phyloP scores from a whole-genome alignment of 495 filamentous ascomycete species.

The Sabuloglossum arenarium region DNA sequence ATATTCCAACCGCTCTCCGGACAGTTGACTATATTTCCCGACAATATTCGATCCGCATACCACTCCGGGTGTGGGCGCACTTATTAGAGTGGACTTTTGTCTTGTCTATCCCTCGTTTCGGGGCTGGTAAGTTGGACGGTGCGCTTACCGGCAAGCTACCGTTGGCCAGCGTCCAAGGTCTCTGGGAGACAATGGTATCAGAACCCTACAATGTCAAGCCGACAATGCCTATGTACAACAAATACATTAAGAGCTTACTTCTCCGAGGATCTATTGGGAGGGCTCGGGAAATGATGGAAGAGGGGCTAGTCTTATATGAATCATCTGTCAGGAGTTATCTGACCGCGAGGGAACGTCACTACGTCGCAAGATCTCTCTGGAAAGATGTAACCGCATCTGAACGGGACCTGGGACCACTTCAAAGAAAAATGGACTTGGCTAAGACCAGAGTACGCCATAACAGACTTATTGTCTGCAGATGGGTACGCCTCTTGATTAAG shows the following conservation, averaged over 20 bases:
- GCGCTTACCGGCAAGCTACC: slow-evolving; percentile 19
- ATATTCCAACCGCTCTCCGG: slow-evolving; percentile 26
- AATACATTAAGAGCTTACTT: slow-evolving; percentile 24
- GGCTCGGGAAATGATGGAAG: slow-evolving; percentile 14
- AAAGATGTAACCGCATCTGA: not conserved
- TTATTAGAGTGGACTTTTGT: slow-evolving; percentile 40
- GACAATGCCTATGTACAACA: slow-evolving; percentile 30
- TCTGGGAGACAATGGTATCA: slow-evolving; percentile 34
- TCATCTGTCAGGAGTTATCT: not conserved
- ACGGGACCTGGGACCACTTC: not conserved
- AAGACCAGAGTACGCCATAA: slow-evolving; percentile 13
- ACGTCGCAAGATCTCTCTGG: not conserved
- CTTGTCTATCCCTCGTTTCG: slow-evolving; percentile 17
- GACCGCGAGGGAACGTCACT: not conserved
- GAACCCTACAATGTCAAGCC: slow-evolving; percentile 35
- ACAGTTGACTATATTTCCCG: slow-evolving; percentile 30
- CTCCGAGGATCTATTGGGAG: slow-evolving; percentile 9
- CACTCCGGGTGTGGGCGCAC: slow-evolving; percentile 29
- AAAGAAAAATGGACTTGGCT: not conserved
- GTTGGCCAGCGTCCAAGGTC: slow-evolving; percentile 16
- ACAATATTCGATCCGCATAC: slow-evolving; percentile 30
- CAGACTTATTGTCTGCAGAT: not conserved
- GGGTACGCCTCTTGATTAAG: not conserved
- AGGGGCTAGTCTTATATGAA: slow-evolving; percentile 7
- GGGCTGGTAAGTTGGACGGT: slow-evolving; percentile 7